A percentile compares a stretch with the other conserved stretches of the same genome.
These are phyloP conservation scores for Phyllosticta paracitricarpa DNA, from an alignment of 2,329 filamentous ascomycete species.

Conservation along the genomic window DNA sequence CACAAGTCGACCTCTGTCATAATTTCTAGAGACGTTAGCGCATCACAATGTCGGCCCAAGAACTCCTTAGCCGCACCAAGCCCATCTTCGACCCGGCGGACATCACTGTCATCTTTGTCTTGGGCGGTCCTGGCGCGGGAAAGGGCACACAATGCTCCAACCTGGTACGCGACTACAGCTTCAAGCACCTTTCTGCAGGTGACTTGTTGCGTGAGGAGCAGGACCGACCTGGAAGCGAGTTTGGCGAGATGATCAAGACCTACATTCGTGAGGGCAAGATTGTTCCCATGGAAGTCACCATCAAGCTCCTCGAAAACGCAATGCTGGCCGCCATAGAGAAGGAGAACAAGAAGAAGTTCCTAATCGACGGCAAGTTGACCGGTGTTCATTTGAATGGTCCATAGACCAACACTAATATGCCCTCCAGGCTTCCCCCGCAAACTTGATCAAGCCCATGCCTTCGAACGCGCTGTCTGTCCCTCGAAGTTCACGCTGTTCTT, in stretches of 20 bases:
- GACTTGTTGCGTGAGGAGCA: constrained; percentile 93
- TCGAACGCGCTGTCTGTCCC: constrained; percentile 79
- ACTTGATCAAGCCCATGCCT: constrained; percentile 91
- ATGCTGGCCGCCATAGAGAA: constrained; percentile 62
- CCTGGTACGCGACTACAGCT: constrained; percentile 78
- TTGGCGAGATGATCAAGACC: constrained; percentile 82
- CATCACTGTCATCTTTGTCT: constrained; percentile 91
- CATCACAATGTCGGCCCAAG: constrained; percentile 6
- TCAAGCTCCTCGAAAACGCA: constrained; percentile 85
- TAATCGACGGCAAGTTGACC: constrained; percentile 46
- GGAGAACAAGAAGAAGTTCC: constrained; percentile 57
- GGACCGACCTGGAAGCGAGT: constrained; percentile 72
- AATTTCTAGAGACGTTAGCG: not conserved
- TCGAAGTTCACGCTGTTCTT: constrained; percentile 86
- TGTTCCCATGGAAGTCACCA: constrained; percentile 97
- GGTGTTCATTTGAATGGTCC: not conserved
- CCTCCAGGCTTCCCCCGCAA: constrained; percentile 75
- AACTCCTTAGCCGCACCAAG: constrained; percentile 36
- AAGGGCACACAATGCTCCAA: constrained; percentile 94
- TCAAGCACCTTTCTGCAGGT: constrained; percentile 86
- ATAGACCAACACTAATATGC: not conserved
- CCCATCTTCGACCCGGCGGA: constrained; percentile 66
- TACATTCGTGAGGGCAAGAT: constrained; percentile 94
- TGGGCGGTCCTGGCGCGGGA: constrained; percentile 88
- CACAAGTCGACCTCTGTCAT: constrained; percentile 4